These are phyloP conservation scores for Metarhizium anisopliae DNA, from an alignment of 2,329 filamentous ascomycete genomes.

Conservation along the genomic window DNA sequence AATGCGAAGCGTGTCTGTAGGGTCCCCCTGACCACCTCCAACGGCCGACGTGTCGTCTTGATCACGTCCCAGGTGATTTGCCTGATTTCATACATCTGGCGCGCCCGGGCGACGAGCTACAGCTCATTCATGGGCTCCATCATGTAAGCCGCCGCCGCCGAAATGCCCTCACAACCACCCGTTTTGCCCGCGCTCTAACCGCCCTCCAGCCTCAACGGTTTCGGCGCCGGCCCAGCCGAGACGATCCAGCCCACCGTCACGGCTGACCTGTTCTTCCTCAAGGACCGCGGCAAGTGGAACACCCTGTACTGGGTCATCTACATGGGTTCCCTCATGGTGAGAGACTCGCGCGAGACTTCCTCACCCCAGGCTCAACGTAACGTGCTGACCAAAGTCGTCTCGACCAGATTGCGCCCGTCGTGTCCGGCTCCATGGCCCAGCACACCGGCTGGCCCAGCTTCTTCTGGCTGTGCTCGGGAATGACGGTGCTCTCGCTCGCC, in stretches of 20 bases:
- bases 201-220: neutral
- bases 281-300: neutral
- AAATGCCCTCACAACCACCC: neutral
- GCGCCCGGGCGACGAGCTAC: neutral
- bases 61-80: neutral
- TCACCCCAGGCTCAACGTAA: too few relatives aligned
- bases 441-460: neutral
- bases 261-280: neutral
- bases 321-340: neutral
- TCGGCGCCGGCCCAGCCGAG: neutral
- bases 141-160: neutral
- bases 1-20: neutral
- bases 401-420: neutral
- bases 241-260: neutral
- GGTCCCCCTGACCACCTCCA: neutral
- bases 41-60: neutral
- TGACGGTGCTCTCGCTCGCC: neutral
- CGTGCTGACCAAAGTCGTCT: neutral
- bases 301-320: neutral
- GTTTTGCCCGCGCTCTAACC: neutral
- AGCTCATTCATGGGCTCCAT: neutral
- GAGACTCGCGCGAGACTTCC: neutral
- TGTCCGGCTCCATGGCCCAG: neutral
- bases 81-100: neutral
- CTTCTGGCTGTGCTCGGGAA: neutral